These are phyloP conservation scores for Bruguiera gymnorhiza DNA, from an alignment of 345 rosid genomes.

Conservation along the genomic window DNA sequence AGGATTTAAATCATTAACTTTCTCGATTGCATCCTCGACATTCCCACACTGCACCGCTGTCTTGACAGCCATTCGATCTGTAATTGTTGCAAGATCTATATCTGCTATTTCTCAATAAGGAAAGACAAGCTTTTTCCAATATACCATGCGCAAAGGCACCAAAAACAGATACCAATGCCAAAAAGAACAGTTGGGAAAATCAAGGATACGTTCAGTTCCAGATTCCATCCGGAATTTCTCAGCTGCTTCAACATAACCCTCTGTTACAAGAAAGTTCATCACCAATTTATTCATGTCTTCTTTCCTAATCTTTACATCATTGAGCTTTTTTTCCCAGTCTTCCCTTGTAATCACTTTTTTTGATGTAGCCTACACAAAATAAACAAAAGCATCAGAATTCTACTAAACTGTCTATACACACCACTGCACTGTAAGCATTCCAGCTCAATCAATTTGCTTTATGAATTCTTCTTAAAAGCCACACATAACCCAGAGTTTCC, in stretches of 20 bases:
- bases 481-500: not conserved
- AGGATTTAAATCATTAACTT: conserved; percentile 91
- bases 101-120: conserved; percentile 76
- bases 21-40: conserved; percentile 96
- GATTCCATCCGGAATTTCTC: conserved; percentile 87
- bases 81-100: conserved; percentile 87
- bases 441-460: not conserved
- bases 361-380: conserved; percentile 45
- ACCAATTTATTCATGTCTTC: conserved; percentile 95
- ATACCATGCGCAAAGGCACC: not conserved
- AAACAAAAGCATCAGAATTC: not conserved
- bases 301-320: conserved; percentile 79
- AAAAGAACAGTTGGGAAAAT: not conserved
- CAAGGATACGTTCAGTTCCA: conserved; percentile 90
- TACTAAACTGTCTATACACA: not conserved
- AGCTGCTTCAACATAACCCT: conserved; percentile 95
- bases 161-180: conserved; percentile 3
- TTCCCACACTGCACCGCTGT: conserved; percentile 94
- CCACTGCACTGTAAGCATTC: not conserved
- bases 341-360: conserved; percentile 72
- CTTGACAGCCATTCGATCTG: conserved; percentile 95
- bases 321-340: conserved; percentile 94
- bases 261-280: conserved; percentile 97
- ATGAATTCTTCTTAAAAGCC: too few species aligned
- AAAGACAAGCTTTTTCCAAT: conserved; percentile 9